Evolutionary conservation across 2,329 filamentous ascomycete genomes (phyloP), one percentile per base, ranked within the genome.

Genomic region (Claviceps citrina): DNA sequence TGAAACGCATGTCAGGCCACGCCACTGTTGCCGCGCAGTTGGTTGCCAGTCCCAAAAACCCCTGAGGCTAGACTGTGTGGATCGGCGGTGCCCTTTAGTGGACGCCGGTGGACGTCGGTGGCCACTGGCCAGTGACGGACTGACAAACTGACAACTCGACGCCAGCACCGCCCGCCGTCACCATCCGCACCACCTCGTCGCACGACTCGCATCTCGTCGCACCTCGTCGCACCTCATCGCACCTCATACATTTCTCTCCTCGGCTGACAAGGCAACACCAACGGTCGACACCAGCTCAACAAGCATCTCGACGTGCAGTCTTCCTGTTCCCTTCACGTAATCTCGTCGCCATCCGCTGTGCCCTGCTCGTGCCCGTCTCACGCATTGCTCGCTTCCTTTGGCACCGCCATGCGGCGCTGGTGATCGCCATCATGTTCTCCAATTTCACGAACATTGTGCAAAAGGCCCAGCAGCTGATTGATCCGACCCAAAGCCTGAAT

Each of bases 401-500:
- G 36, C 28, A 52, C 47, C 58, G 59, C 52, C 53, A 64, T 64
- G 61, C 59, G 55, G 61, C 60, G 56, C 54, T 54, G 55, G 46
- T 60, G 55, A 57, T 45, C 45, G 57, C 57, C 51, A 63, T 53
- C 61, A 76, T 76, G 71, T 70, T 76, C 59, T 71, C 65, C 62
- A 73, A 70, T 60, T 58, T 76, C 48, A 68, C 82, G 52, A 89
- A 75, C 62, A 79, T 96, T 61, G 86, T 95, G 54, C 86, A 94
- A 63, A 93, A 89, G 73, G 87, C 87, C 50, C 86, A 93, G 70
- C 84, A 87, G 64, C 71, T 94, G 63, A 93, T 95, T 65, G 89
- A 95, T 61, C 84, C 86, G 40, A 82, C 82, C 48, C 78, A 85
- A 58, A 78, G 82, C 55, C 67, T 83, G 47, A 76, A 78, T 49